Evolutionary conservation across 1,284 basidiomycete species (phyloP).

Genomic region (Vanrija sp.): DNA sequence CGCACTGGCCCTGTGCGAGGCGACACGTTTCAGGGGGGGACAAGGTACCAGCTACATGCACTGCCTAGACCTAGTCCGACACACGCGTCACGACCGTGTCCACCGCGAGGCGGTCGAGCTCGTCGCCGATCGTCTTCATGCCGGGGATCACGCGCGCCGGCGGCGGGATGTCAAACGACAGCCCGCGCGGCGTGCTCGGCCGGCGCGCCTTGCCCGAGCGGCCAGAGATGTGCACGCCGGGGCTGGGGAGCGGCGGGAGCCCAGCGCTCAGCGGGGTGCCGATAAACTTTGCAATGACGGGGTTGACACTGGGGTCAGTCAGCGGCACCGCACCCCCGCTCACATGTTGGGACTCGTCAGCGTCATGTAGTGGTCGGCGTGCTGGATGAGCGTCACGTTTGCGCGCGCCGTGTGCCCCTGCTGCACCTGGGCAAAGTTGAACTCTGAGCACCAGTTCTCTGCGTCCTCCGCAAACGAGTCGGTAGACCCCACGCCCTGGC

Average conservation of each 20-base stretch:
- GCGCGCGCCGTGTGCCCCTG: conserved; percentile 1
- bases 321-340: background rate
- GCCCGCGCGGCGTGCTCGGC: conserved; percentile 19
- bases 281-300: conserved; percentile 17
- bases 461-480: background rate
- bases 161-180: conserved; percentile 17
- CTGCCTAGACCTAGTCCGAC: no score
- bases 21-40: no score
- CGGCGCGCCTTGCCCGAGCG: conserved; percentile 12
- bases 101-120: conserved; percentile 10
- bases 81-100: background rate
- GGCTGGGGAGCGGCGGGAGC: conserved; percentile 8
- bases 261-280: conserved; percentile 5
- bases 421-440: background rate
- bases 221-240: conserved; percentile 4
- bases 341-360: conserved; percentile 23
- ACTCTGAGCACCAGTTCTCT: background rate
- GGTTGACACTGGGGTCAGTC: conserved; percentile 15
- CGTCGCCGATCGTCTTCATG: conserved; percentile 20
- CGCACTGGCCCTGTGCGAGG: no score
- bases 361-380: conserved; percentile 18
- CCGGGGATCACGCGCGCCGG: conserved; percentile 11
- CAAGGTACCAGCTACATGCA: no score
- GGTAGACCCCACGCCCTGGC: background rate
- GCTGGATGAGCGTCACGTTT: conserved; percentile 4